Base-by-base conservation (phyloP, 2,329 filamentous ascomycete genomes). In the Aspergillus piperis region DNA sequence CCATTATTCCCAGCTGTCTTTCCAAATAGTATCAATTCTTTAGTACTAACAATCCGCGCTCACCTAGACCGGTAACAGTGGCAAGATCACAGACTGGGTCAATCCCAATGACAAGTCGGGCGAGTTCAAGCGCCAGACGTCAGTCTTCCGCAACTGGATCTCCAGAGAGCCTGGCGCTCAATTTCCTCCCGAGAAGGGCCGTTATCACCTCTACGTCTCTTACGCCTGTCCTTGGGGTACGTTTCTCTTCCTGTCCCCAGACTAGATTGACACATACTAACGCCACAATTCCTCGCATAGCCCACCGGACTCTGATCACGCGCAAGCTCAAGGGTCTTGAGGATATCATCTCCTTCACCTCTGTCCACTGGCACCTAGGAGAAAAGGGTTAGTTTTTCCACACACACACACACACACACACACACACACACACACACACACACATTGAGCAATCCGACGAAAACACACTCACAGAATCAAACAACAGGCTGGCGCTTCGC, bases 151-250 rank as follows among this genome's bases (percentile, higher is more conserved):
- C 61, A 86, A 90, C 75, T 90, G 82, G 76, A 90, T 96, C 75
- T 91, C 90, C 32, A 85, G 83, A 64, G 86, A 91, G 68, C 78
- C 86, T 1, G 88, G 85, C 44, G 89, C 91, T 5, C 79, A 88
- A 75, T 97, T 92, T 68, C 90, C 92, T 5, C 85, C 92, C 0
- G 94, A 98, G 79, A 91, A 91, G 78, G 91, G 85, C 56, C 85
- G 95, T 58, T 99, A 99, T 76, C 95, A 99, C 78, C 86, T 99
- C 69, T 99, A 94, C 74, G 89, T 96, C 67, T 94, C 90, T 70
- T 96, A 96, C 77, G 93, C 93, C 6, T 97, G 93, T 77, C 93
- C 93, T 3, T 97, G 93, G 93, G 88, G 82, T 84, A 70, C 60
- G 71, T 38, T 3, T 32, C 52, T 10, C 2, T 23, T n/a, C n/a